phyloP scores from a whole-genome alignment of 768 basidiomycete species.

The Boletus eberwhitei region DNA sequence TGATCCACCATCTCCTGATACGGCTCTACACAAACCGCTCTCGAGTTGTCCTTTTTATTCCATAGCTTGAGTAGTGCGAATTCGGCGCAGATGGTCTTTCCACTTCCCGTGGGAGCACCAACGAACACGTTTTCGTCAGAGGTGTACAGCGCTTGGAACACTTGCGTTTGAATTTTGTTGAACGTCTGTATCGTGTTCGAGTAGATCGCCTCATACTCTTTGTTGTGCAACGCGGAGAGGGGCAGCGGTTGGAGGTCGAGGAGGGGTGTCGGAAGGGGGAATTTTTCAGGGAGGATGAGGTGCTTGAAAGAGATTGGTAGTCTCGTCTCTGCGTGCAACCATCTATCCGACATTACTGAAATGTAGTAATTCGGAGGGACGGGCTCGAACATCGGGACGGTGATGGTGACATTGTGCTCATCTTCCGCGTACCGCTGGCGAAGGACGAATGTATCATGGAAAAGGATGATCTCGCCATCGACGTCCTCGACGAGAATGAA shows the following conservation, averaged over 20 bases:
- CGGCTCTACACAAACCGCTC: constrained; percentile 94
- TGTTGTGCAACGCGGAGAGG: constrained; percentile 87
- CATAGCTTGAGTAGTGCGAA: constrained; percentile 93
- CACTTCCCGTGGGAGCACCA: constrained; percentile 94
- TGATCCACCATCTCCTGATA: constrained; percentile 97
- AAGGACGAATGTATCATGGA: constrained; percentile 90
- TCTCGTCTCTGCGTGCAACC: constrained; percentile 93
- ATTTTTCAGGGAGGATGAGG: constrained; percentile 94
- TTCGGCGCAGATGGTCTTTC: constrained; percentile 97
- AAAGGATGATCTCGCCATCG: constrained; percentile 94
- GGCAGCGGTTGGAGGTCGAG: constrained; percentile 92
- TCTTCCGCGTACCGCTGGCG: constrained; percentile 89
- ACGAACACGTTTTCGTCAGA: constrained; percentile 97
- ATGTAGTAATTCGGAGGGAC: constrained; percentile 99
- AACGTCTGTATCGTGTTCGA: constrained; percentile 76
- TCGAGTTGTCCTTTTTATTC: constrained; percentile 77
- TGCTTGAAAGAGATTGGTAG: constrained; percentile 97
- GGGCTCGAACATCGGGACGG: constrained; percentile 95
- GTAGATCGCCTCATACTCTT: constrained; percentile 88
- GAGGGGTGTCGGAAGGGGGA: constrained; percentile 88
- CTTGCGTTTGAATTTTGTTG: constrained; percentile 99
- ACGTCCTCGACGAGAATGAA: constrained; percentile 95
- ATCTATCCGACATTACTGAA: constrained; percentile 89
- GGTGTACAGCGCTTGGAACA: constrained; percentile 96
- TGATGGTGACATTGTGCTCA: constrained; percentile 92